Conservation (phyloP, 164 flowering plant genomes). For the grape (Vitis vinifera) region ASM3070453v1 NC_081813.1:3852001-3852500, state of each 20-base stretch:
- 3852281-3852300: neutral
- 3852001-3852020: conserved; percentile 28
- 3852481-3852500: too few relatives aligned
- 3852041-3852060: conserved; percentile 38
- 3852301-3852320: too few relatives aligned
- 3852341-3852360: too few relatives aligned
- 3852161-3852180: conserved; percentile 36
- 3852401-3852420: too few relatives aligned
- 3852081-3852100: conserved; percentile 50
- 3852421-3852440: neutral
- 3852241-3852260: conserved; percentile 15
- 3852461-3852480: neutral
- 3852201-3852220: conserved; percentile 41
- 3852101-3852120: conserved; percentile 45
- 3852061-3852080: conserved; percentile 34
- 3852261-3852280: conserved; percentile 11
- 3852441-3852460: neutral
- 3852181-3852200: conserved; percentile 43
- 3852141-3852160: conserved; percentile 43
- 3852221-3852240: conserved; percentile 24
- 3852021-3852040: conserved; percentile 40
- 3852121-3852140: conserved; percentile 36
- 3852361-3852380: too few relatives aligned
- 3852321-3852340: too few relatives aligned
- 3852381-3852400: too few relatives aligned